A percentile compares a stretch with the other conserved stretches of the same genome.
phyloP scores from a whole-genome alignment of 75 land plant genomes.

The Adiantum capillusveneris region DNA sequence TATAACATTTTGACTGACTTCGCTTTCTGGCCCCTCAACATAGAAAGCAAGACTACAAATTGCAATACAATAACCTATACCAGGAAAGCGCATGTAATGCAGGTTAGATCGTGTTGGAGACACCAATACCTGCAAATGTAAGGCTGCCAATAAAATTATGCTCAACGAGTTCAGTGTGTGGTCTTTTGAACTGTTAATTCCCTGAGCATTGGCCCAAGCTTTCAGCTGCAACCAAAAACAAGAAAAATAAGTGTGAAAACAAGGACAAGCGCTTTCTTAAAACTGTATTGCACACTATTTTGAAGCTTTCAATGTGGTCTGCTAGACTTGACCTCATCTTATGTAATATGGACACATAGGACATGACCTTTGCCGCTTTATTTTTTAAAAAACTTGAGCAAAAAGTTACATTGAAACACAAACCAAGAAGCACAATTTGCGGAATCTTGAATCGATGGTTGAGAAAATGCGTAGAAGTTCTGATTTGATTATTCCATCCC shows the following conservation, averaged over 20 bases:
- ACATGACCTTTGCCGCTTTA: too few relatives aligned
- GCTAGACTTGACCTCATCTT: too few relatives aligned
- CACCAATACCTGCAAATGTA: constrained; percentile 68
- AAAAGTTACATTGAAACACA: not conserved
- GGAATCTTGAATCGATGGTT: constrained; percentile 67
- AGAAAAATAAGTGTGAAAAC: not conserved
- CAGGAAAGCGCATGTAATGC: too few relatives aligned
- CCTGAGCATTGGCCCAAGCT: constrained; percentile 67
- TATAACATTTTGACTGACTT: too few relatives aligned
- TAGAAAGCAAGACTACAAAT: too few relatives aligned
- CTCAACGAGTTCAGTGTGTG: constrained; percentile 65
- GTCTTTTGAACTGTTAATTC: constrained; percentile 70
- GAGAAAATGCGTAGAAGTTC: constrained; percentile 36
- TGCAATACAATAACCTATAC: too few relatives aligned
- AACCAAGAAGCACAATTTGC: constrained; percentile 67
- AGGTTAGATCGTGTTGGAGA: too few relatives aligned
- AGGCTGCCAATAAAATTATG: constrained; percentile 55
- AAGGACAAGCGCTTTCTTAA: too few relatives aligned
- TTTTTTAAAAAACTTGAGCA: not conserved
- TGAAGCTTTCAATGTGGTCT: too few relatives aligned
- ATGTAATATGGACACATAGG: too few relatives aligned
- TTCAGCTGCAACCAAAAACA: constrained; percentile 43
- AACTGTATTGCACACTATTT: too few relatives aligned
- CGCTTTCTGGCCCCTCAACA: too few relatives aligned
- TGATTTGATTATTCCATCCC: constrained; percentile 64